Base-by-base conservation (phyloP, 108 stramenopile species). In the Seminavis robusta region DNA sequence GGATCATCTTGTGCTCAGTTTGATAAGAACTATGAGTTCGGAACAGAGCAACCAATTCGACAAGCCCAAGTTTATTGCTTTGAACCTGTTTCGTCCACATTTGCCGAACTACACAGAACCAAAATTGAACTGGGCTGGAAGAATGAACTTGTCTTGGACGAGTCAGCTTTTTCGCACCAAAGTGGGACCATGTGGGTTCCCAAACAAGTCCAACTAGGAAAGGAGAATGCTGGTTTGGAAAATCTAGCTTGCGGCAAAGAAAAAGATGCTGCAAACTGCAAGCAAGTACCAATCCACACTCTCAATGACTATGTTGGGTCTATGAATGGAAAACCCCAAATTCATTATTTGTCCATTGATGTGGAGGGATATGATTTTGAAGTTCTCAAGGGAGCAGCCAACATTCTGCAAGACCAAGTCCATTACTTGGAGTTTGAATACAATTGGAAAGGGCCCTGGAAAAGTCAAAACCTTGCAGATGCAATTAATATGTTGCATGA, bases 61-160 rank as follows among this genome's bases (percentile, higher is more conserved):
- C 1, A 32, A 1, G 57, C 27, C 11, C 36, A 52, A 27, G 33
- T 74, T 69, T 59, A 74, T 51, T 86, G 84, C 33, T 58, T 86
- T 17, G 84, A 86, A 52, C 62, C 84, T 10, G 79, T 86, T 77
- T 71, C 84, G 2, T 8, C 7, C 31, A 86, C 84, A 2, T 57
- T 43, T 23, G 15, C 26, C 0, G 32, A 53, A 39, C 47, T 73
- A 17, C 2, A 56, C 3, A 41, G 38, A 0, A 16, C 65, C 1
- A 59, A 64, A 0, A 30, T 24, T 11, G 20, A 30, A 15, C 46
- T 81, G 6, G 38, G 33, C 0, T 69, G 44, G 0, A 0, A 61
- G 11, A 63, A 66, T 21, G 59, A 41, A 0, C 73, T 76, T 8
- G 54, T 33, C 26, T 66, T 83, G 4, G 45, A 39, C 9, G 57